Evolutionary conservation across 78 protist species (phyloP).

Genomic region (Paulinella micropora): DNA sequence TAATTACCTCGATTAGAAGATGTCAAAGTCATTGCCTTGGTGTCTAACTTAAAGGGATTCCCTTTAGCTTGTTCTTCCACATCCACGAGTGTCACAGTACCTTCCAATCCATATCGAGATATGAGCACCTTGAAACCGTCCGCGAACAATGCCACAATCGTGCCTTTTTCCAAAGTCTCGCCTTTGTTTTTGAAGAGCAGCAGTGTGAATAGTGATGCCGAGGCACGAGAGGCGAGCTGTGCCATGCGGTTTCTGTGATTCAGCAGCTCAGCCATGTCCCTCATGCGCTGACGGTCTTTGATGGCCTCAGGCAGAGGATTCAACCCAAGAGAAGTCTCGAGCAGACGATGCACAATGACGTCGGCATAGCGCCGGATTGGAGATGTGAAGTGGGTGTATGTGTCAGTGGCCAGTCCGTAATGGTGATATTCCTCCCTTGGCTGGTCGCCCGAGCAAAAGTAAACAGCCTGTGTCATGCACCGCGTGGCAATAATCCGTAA

Average conservation of each 20-base stretch:
- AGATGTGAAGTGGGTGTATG: slow-evolving; percentile 96
- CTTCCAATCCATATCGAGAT: too few species aligned
- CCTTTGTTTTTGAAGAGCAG: too few species aligned
- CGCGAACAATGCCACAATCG: too few species aligned
- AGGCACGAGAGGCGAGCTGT: too few species aligned
- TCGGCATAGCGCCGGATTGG: slow-evolving; percentile 75
- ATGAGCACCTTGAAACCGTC: too few species aligned
- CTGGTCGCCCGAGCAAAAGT: slow-evolving; percentile 59
- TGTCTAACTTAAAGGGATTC: too few species aligned
- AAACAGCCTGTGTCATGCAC: slow-evolving; percentile 57
- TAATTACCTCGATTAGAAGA: too few species aligned
- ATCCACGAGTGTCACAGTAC: too few species aligned
- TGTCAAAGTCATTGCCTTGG: too few species aligned
- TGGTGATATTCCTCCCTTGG: slow-evolving; percentile 64
- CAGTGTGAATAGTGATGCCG: too few species aligned
- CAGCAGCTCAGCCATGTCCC: neutral
- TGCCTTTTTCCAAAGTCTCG: too few species aligned
- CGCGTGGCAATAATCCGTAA: slow-evolving; percentile 64
- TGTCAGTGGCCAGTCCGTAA: slow-evolving; percentile 73
- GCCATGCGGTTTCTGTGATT: neutral
- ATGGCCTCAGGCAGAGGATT: neutral
- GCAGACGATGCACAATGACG: neutral
- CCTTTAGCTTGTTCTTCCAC: too few species aligned
- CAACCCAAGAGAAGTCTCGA: neutral
- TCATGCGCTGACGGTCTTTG: neutral